Evolutionary conservation across 148 eudicot genomes (phyloP).

Genomic region (Heliosperma pusillum): DNA sequence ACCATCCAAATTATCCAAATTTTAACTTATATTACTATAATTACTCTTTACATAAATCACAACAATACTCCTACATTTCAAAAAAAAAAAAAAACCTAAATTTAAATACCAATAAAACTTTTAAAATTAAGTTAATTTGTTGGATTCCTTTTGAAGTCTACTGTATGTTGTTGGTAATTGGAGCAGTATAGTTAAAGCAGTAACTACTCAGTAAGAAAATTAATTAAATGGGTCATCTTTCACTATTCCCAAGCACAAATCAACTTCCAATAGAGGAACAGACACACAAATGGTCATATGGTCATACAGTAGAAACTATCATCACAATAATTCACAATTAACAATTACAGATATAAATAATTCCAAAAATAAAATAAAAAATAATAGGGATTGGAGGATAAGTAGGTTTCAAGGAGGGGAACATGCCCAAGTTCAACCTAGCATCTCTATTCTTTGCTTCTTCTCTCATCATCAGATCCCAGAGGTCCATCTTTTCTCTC

Average conservation of each 20-base stretch:
- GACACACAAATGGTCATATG: neutral
- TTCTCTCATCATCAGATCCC: constrained; percentile 41
- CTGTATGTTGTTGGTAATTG: neutral
- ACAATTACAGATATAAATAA: neutral
- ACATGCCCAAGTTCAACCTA: constrained; percentile 64
- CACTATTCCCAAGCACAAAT: neutral
- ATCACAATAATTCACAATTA: neutral
- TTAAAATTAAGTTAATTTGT: neutral
- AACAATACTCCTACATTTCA: too few relatives aligned
- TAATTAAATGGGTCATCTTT: neutral
- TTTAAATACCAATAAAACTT: too few relatives aligned
- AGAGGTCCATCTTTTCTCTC: constrained; percentile 25
- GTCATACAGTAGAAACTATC: neutral
- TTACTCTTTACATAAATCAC: too few relatives aligned
- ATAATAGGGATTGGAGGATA: neutral
- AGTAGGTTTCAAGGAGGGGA: constrained; percentile 42
- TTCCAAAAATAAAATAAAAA: neutral
- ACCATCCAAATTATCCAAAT: too few relatives aligned
- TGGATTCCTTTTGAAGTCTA: neutral
- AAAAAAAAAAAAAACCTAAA: too few relatives aligned
- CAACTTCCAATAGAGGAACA: neutral
- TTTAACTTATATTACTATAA: too few relatives aligned
- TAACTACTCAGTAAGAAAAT: neutral
- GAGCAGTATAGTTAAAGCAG: neutral
- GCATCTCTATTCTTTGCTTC: constrained; percentile 44